phyloP scores from a whole-genome alignment of 2,329 filamentous ascomycete genomes.

The Sporothrix euskadiensis region DNA sequence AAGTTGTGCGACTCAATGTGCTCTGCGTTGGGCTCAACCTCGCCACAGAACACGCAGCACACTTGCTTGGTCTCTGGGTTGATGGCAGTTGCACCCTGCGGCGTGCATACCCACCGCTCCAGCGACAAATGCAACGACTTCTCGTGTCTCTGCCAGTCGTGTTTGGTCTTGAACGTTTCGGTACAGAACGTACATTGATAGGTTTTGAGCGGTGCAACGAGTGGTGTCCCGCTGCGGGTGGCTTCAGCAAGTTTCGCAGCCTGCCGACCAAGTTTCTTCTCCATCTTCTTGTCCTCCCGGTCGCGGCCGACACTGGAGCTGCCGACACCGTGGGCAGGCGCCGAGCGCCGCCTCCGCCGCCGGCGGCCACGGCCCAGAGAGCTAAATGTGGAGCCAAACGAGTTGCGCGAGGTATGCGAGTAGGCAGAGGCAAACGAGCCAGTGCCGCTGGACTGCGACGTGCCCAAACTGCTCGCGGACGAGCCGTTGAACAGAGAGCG shows the following conservation, averaged over 20 bases:
- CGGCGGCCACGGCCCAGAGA: conserved; percentile 50
- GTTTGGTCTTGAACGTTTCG: conserved; percentile 66
- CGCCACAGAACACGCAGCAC: conserved; percentile 61
- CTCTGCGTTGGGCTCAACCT: conserved; percentile 54
- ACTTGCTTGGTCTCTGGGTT: conserved; percentile 60
- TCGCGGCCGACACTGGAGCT: conserved; percentile 14
- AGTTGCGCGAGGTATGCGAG: conserved; percentile 59
- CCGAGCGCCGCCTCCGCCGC: conserved; percentile 52
- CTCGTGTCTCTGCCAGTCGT: conserved; percentile 71
- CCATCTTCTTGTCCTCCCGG: neutral
- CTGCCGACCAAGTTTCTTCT: conserved; percentile 6
- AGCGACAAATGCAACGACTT: conserved; percentile 66
- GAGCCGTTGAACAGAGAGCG: conserved; percentile 60
- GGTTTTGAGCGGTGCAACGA: conserved; percentile 53
- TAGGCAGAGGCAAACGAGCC: conserved; percentile 60
- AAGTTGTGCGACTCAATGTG: conserved; percentile 63
- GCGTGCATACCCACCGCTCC: conserved; percentile 65
- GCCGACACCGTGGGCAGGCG: conserved; percentile 33
- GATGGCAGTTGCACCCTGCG: conserved; percentile 56
- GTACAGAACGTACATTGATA: conserved; percentile 71
- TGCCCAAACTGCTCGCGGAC: conserved; percentile 61
- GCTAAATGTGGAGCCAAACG: conserved; percentile 55
- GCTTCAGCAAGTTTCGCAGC: conserved; percentile 33
- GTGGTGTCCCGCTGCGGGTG: conserved; percentile 36
- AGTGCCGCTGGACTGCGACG: conserved; percentile 58